Conservation (phyloP, 2,329 filamentous ascomycete genomes). For the Sporothrix euskadiensis region DNA sequence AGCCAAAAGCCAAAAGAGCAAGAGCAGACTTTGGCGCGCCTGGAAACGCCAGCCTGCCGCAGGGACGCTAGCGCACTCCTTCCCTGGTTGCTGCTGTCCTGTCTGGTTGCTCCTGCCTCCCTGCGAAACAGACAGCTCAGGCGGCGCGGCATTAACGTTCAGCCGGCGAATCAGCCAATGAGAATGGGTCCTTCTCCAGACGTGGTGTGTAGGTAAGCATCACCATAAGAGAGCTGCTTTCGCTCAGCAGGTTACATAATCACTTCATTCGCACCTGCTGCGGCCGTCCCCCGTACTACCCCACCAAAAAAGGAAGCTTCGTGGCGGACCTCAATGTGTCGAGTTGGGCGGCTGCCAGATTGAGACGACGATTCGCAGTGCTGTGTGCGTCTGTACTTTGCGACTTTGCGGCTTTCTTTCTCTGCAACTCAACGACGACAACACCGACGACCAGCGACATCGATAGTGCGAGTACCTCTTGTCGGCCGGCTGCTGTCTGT, state of each 20-base stretch:
- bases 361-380: slow-evolving; percentile 17
- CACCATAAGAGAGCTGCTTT: background rate
- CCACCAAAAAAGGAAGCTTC: slow-evolving; percentile 26
- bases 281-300: background rate
- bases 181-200: background rate
- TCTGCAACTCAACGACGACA: background rate
- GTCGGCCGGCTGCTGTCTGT: background rate
- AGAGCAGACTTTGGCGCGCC: slow-evolving; percentile 19
- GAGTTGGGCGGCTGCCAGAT: slow-evolving; percentile 16
- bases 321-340: background rate
- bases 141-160: slow-evolving; percentile 22
- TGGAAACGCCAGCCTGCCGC: slow-evolving; percentile 3
- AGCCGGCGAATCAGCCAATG: background rate
- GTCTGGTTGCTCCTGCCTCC: slow-evolving; percentile 15
- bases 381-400: background rate
- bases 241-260: background rate
- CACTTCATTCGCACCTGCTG: background rate
- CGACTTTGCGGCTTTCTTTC: background rate
- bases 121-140: background rate
- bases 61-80: slow-evolving; percentile 3
- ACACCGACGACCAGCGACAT: background rate
- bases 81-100: background rate
- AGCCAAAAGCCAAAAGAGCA: background rate
- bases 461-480: background rate
- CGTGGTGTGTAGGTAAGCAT: background rate